Conservation (phyloP, 176 grass and related monocot genomes). For the Puccinellia tenuiflora region DNA sequence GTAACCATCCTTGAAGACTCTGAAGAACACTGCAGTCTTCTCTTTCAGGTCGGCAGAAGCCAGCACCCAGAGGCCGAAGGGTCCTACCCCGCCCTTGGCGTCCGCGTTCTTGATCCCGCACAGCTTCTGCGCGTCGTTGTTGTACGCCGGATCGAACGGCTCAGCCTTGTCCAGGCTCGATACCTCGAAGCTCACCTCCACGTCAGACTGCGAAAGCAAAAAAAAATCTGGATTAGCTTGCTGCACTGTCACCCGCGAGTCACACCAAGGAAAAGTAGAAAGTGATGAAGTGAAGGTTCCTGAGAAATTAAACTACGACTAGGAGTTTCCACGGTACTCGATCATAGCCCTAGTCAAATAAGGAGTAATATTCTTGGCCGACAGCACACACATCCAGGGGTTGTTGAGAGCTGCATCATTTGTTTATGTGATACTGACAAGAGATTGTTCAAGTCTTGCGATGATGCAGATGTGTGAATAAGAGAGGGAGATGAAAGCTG, state of each 20-base stretch:
- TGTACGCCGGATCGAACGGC: conserved; percentile 42
- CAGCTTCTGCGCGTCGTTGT: conserved; percentile 37
- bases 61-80: conserved; percentile 65
- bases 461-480: not conserved
- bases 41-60: conserved; percentile 40
- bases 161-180: conserved; percentile 60
- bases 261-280: not conserved
- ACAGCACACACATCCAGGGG: not conserved
- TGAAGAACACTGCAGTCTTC: conserved; percentile 63
- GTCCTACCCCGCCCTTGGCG: conserved; percentile 57
- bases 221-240: not conserved
- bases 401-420: not conserved
- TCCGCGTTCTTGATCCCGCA: conserved; percentile 50
- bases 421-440: not conserved
- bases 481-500: not conserved
- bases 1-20: conserved; percentile 36
- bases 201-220: conserved; percentile 38
- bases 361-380: not conserved
- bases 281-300: not conserved
- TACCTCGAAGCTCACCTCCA: conserved; percentile 65
- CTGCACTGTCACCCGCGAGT: not conserved
- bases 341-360: not conserved
- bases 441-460: not conserved
- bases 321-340: not conserved
- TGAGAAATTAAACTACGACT: not conserved